Base-by-base conservation (phyloP, 177 flowering plant genomes). In the Vitis hybrid region DNA sequence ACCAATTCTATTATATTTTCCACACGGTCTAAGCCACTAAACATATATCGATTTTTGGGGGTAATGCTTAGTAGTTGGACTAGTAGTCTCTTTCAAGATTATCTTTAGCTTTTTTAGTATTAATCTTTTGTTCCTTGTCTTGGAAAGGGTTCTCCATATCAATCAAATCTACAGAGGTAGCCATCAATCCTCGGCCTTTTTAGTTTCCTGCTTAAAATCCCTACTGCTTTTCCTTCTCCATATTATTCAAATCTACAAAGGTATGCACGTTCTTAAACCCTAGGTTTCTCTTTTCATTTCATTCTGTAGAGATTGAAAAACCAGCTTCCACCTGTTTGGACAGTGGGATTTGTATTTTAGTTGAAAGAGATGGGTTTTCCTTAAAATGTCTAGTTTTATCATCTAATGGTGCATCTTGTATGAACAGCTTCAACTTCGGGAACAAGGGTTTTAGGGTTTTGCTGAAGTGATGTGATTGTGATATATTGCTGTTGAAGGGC, bases 361-460 rank as follows among this genome's bases (percentile, higher is more conserved):
- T 4, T 7, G 47, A 38, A 38, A 38, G 31, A 28, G 31, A 28
- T 28, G 4, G 47, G 47, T 38, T 38, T 38, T 38, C 47, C 9
- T 38, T 5, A 38, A 38, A 38, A 38, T 38, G 47, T 38, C 9
- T 38, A 8, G 47, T 5, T 5, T 38, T 38, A 38, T 38, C 8
- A 38, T 38, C 47, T 38, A 38, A 38, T 38, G 47, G 10, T 38
- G 47, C 9, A 38, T 38, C 7, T 38, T 38, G 47, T 38, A 38
- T 38, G 47, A 38, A 38, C 47, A 38, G 47, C 8, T 5, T 38
- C 8, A 38, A 38, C 8, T 38, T 5, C 28, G 47, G 47, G 1
- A 38, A 38, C 8, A 38, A 38, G 47, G 47, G 47, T 5, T 38
- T 4, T 66, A 66, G 70, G 71, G 64, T 58, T 68, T 68, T 47